Base-by-base conservation (phyloP, 805 yeast genomes). In the Hanseniaspora hatyaiensis region DNA sequence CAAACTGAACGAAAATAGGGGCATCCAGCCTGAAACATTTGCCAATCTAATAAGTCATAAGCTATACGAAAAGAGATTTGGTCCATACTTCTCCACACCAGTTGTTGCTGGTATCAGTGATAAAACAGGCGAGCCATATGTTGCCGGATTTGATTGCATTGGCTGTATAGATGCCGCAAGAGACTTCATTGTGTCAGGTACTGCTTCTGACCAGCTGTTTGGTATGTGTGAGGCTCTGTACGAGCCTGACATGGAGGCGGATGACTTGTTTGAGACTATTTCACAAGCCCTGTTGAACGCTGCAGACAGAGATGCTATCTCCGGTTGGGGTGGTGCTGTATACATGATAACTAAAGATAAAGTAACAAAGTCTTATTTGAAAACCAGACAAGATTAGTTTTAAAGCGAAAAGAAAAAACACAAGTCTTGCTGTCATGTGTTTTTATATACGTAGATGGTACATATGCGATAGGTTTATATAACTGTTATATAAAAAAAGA, bases 321-420 rank as follows among this genome's bases (percentile, higher is more conserved):
- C 94, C 26, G 99, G 99, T 55, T 92, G 96, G 96, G 98, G 98
- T 59, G 96, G 95, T 8, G 82, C 85, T 15, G 97, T 92, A 20
- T 89, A 89, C 65, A 70, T 92, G 48, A 77, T 92, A 45, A 84
- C 94, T 40, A 87, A 87, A 67, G 97, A 89, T 62, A 83, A 85
- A 65, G 94, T 92, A 50, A 75, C 78, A 47, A 87, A 81, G 69
- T 78, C 94, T 60, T 77, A 82, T 57, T 75, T 92, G 66, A 88
- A 81, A 70, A 86, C 96, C 50, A 82, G 98, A 66, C 97, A 89
- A 71, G 99, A 92, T 74, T 92, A 73, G 65, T 37, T 11, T 24
- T 11, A 15, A n/a, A n/a, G n/a, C n/a, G n/a, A n/a, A n/a, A n/a
- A n/a, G n/a, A n/a, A n/a, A n/a, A n/a, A n/a, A n/a, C n/a, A n/a